phyloP scores from a whole-genome alignment of 2,329 filamentous ascomycete genomes.

The Colletotrichum sp. region DNA sequence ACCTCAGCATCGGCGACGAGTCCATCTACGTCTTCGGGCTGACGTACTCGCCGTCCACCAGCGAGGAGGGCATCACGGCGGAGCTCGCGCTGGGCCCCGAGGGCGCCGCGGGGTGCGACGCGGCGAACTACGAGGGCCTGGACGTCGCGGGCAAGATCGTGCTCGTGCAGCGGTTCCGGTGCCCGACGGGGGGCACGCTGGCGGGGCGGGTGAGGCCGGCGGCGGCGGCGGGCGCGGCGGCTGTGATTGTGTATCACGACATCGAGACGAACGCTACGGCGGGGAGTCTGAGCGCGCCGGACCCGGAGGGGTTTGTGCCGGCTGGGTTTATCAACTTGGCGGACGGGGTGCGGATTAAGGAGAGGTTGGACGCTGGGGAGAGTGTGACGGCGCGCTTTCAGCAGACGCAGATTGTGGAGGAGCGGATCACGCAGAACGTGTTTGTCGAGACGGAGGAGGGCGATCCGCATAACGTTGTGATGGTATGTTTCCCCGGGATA shows the following conservation, averaged over 20 bases:
- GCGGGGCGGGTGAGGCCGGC: constrained; percentile 33
- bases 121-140: constrained; percentile 27
- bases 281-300: constrained; percentile 29
- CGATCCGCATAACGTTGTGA: constrained; percentile 45
- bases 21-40: constrained; percentile 35
- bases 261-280: constrained; percentile 32
- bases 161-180: constrained; percentile 34
- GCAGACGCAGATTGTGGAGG: constrained; percentile 39
- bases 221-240: constrained; percentile 30
- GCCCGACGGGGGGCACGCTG: constrained; percentile 33
- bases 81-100: constrained; percentile 31
- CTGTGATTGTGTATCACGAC: constrained; percentile 36
- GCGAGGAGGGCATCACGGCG: constrained; percentile 42
- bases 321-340: constrained; percentile 34
- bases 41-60: constrained; percentile 52
- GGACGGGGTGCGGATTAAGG: constrained; percentile 44
- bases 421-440: constrained; percentile 46
- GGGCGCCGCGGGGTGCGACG: constrained; percentile 28
- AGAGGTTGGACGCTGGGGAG: constrained; percentile 42
- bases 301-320: constrained; percentile 31
- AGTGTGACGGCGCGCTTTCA: constrained; percentile 37
- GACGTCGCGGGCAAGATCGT: constrained; percentile 34
- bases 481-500: constrained; percentile 15
- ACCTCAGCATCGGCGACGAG: constrained; percentile 25
- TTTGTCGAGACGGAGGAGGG: constrained; percentile 50